Evolutionary conservation across 164 flowering plant genomes (phyloP).

Genomic region (Litsea cubeba): DNA sequence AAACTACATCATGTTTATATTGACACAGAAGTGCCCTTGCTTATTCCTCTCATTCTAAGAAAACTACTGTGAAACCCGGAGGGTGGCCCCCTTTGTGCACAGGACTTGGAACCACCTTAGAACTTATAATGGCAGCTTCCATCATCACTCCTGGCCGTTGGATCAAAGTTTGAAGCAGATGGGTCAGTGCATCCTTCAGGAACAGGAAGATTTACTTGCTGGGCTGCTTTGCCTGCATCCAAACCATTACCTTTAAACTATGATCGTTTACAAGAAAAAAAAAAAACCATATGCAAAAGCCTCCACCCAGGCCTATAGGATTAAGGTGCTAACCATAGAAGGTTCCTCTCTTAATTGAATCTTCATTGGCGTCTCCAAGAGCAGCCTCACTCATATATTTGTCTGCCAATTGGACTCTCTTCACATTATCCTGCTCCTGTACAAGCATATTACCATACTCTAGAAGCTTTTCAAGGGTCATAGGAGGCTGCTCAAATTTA

Average conservation of each 20-base stretch:
- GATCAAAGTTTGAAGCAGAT: slow-evolving; percentile 40
- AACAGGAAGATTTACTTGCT: slow-evolving; percentile 42
- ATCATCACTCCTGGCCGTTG: slow-evolving; percentile 50
- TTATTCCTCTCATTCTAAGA: neutral
- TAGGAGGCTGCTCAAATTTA: slow-evolving; percentile 42
- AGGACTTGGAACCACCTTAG: slow-evolving; percentile 5
- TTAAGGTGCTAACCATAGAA: slow-evolving; percentile 28
- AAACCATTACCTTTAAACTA: neutral
- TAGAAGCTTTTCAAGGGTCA: slow-evolving; percentile 41
- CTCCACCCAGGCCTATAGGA: slow-evolving; percentile 13
- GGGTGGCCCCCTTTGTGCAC: neutral
- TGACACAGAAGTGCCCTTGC: neutral
- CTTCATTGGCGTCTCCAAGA: slow-evolving; percentile 42
- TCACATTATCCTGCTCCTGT: slow-evolving; percentile 48
- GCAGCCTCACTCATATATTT: slow-evolving; percentile 40
- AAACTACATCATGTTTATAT: too few species aligned
- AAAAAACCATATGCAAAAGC: slow-evolving; percentile 14
- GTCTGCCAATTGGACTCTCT: slow-evolving; percentile 55
- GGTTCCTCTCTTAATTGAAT: slow-evolving; percentile 26
- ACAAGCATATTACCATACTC: slow-evolving; percentile 49
- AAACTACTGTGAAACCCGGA: neutral
- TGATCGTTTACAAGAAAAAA: neutral
- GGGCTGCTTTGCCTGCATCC: slow-evolving; percentile 52
- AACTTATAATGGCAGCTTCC: slow-evolving; percentile 33
- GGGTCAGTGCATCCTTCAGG: slow-evolving; percentile 52